Conservation (phyloP, 108 stramenopile species). For the Pseudonitzschia multiseries region DNA sequence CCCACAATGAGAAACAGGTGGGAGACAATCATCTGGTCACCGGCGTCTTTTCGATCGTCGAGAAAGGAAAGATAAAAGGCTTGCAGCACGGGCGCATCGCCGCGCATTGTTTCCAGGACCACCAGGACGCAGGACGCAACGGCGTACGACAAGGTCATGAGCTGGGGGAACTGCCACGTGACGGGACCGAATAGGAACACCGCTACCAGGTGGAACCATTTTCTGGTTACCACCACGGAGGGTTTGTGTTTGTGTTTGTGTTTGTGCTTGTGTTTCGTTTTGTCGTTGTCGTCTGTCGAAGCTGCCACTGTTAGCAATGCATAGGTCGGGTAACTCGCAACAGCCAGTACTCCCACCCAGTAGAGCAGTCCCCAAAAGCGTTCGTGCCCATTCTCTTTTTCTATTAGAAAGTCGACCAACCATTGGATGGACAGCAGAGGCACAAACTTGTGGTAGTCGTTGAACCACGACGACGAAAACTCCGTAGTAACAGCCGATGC, state of each 20-base stretch:
- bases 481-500: neutral
- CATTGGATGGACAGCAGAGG: constrained; percentile 24
- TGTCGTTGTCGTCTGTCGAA: neutral
- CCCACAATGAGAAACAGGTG: constrained; percentile 76
- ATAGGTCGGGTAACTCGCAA: constrained; percentile 14
- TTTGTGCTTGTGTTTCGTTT: too few species aligned
- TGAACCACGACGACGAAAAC: neutral
- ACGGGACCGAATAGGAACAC: constrained; percentile 69
- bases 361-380: constrained; percentile 29
- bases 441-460: neutral
- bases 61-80: constrained; percentile 39
- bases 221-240: constrained; percentile 58
- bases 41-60: constrained; percentile 48
- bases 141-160: constrained; percentile 75
- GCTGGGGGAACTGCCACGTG: constrained; percentile 53
- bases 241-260: neutral
- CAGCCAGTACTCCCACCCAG: constrained; percentile 22
- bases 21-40: constrained; percentile 62
- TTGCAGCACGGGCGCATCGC: constrained; percentile 22
- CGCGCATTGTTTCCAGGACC: constrained; percentile 63
- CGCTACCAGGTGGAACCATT: constrained; percentile 83
- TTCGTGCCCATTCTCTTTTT: constrained; percentile 5
- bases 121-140: constrained; percentile 63
- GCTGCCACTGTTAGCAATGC: neutral
- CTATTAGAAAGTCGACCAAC: constrained; percentile 25